A percentile compares a stretch with the other conserved stretches of the same genome.
These are phyloP conservation scores for Globisporangium uncinulatum DNA, from an alignment of 352 stramenopile genomes.

Conservation along the genomic window DNA sequence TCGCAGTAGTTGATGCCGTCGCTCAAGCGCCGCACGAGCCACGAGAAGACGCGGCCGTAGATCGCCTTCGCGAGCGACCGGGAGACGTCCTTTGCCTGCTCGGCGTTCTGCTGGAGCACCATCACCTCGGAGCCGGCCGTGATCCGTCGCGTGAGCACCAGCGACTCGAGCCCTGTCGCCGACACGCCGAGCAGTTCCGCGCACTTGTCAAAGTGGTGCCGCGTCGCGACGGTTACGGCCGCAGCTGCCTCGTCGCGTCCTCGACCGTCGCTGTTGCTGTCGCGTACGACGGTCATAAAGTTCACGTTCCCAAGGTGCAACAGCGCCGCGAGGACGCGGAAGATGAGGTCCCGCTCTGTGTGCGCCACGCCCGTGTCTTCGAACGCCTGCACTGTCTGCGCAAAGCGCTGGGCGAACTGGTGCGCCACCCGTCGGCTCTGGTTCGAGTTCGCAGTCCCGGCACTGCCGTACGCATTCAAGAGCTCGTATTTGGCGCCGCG, in stretches of 20 bases:
- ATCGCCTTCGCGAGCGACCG: constrained; percentile 95
- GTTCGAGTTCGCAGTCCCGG: constrained; percentile 10
- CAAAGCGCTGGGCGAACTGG: constrained; percentile 58
- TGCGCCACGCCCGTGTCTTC: constrained; percentile 60
- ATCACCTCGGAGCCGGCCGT: constrained; percentile 90
- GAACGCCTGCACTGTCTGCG: constrained; percentile 68
- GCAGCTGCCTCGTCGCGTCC: constrained; percentile 46
- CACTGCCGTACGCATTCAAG: constrained; percentile 78
- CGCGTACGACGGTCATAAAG: constrained; percentile 40
- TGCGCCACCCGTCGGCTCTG: constrained; percentile 24
- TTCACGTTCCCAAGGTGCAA: constrained; percentile 95
- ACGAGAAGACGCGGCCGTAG: constrained; percentile 95
- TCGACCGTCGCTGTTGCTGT: constrained; percentile 7
- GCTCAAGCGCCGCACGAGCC: constrained; percentile 87
- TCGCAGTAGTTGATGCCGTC: constrained; percentile 77
- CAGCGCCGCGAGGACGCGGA: constrained; percentile 84
- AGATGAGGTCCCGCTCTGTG: constrained; percentile 46
- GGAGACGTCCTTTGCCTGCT: constrained; percentile 84
- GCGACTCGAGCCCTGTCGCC: constrained; percentile 68
- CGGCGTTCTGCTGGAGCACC: constrained; percentile 61
- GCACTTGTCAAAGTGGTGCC: constrained; percentile 69
- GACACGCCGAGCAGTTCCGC: constrained; percentile 86
- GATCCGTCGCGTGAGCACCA: constrained; percentile 89
- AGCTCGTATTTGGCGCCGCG: constrained; percentile 80
- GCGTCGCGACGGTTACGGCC: constrained; percentile 28